These are phyloP conservation scores for Erucastrum elatum DNA, from an alignment of 345 rosid genomes.

Conservation along the genomic window DNA sequence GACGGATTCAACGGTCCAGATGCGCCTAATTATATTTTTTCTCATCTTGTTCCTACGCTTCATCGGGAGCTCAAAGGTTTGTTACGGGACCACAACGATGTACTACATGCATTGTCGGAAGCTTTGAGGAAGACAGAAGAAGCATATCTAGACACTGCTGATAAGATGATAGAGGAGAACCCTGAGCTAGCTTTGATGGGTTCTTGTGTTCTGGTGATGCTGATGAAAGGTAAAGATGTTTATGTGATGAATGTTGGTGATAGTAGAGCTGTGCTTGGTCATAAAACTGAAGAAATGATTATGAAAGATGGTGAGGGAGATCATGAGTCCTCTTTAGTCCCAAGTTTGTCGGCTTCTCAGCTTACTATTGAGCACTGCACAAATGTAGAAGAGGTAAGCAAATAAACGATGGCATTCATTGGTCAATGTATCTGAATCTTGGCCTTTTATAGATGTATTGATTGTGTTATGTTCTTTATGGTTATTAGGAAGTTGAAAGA, in stretches of 20 bases:
- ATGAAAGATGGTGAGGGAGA: constrained; percentile 48
- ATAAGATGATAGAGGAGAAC: neutral
- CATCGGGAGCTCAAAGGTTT: neutral
- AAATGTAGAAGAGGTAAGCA: constrained; percentile 64
- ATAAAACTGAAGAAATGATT: constrained; percentile 79
- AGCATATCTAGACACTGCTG: neutral
- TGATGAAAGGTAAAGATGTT: neutral
- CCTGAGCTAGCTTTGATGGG: constrained; percentile 4
- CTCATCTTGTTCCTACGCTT: neutral
- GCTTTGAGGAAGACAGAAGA: constrained; percentile 3
- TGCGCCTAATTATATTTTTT: neutral
- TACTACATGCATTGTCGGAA: neutral
- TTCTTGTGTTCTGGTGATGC: constrained; percentile 6
- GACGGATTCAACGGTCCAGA: constrained; percentile 3
- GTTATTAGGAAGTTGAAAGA: constrained; percentile 78
- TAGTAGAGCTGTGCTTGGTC: constrained; percentile 88
- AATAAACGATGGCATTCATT: neutral
- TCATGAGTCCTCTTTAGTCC: constrained; percentile 3
- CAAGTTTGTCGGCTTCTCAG: constrained; percentile 57
- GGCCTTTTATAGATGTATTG: neutral
- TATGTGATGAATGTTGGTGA: constrained; percentile 37
- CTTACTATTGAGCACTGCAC: constrained; percentile 89
- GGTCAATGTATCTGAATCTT: neutral
- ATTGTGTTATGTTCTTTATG: constrained; percentile 19
- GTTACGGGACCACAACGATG: neutral